Percentiles rank a stretch among this genome's conserved stretches.
Conservation (phyloP, 164 flowering plant genomes). For the Nymphaea thermarum region DNA sequence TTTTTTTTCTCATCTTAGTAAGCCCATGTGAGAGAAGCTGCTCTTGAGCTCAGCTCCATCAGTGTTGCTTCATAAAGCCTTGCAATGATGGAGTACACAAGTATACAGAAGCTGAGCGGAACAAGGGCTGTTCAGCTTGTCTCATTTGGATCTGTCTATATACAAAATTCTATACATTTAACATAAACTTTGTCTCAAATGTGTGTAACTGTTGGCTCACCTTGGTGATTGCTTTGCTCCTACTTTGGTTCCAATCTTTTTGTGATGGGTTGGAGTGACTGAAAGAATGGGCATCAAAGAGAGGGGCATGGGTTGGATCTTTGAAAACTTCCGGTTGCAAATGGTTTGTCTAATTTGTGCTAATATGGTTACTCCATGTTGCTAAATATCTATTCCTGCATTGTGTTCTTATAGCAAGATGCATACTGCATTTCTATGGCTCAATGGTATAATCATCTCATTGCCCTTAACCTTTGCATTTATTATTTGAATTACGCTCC, state of each 20-base stretch:
- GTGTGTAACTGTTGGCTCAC: neutral
- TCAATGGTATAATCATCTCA: neutral
- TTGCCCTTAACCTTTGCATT: neutral
- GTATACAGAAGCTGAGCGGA: no score
- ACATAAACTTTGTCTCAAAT: no score
- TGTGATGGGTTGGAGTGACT: constrained; percentile 60
- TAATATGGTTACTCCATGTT: constrained; percentile 61
- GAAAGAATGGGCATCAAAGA: constrained; percentile 46
- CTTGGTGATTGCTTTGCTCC: constrained; percentile 14
- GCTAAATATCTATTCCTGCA: constrained; percentile 66
- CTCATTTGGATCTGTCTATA: no score
- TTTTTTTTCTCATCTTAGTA: neutral
- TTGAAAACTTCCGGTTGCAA: constrained; percentile 38
- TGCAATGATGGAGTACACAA: no score
- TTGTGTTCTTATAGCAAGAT: constrained; percentile 50
- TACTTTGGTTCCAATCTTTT: constrained; percentile 36
- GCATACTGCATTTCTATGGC: neutral
- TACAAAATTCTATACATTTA: no score
- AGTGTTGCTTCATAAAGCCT: no score
- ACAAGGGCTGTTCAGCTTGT: no score
- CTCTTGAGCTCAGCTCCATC: no score
- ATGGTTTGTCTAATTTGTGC: constrained; percentile 56
- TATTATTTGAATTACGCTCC: neutral
- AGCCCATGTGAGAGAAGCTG: neutral
- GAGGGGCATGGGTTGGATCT: constrained; percentile 32